A percentile compares a stretch with the other conserved stretches of the same genome.
Evolutionary conservation across 352 stramenopile species (phyloP).

Genomic region (Globisporangium ultimum): DNA sequence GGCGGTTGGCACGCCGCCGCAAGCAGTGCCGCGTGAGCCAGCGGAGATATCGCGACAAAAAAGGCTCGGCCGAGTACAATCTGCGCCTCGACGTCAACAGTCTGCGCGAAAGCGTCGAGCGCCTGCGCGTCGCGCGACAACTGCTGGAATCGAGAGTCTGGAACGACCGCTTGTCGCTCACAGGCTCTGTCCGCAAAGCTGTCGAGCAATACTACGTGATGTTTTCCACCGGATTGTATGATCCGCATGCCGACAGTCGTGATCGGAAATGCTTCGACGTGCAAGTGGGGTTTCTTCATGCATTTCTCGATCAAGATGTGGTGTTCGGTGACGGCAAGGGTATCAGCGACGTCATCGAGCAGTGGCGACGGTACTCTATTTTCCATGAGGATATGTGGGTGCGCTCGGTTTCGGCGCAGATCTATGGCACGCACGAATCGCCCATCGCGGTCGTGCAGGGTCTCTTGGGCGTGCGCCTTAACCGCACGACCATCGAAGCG

Average conservation of each 20-base stretch:
- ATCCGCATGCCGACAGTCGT: slow-evolving; percentile 30
- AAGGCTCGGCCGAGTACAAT: slow-evolving; percentile 62
- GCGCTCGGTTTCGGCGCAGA: slow-evolving; percentile 24
- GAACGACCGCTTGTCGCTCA: slow-evolving; percentile 30
- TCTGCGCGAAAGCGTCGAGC: slow-evolving; percentile 55
- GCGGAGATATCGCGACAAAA: slow-evolving; percentile 66
- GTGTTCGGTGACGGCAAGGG: slow-evolving; percentile 33
- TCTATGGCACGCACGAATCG: slow-evolving; percentile 40
- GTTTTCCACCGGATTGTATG: slow-evolving; percentile 51
- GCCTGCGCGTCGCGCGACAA: slow-evolving; percentile 31
- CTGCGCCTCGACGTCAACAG: slow-evolving; percentile 62
- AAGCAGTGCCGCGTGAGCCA: slow-evolving; percentile 68
- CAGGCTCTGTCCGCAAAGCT: slow-evolving; percentile 40
- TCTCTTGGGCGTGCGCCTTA: slow-evolving; percentile 40
- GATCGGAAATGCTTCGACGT: slow-evolving; percentile 47
- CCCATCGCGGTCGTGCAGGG: slow-evolving; percentile 51
- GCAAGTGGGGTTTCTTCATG: slow-evolving; percentile 42
- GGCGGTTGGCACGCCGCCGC: slow-evolving; percentile 38
- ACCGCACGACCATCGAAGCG: slow-evolving; percentile 50
- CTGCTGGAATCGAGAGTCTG: slow-evolving; percentile 47
- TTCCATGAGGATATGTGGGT: slow-evolving; percentile 49
- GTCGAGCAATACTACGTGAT: slow-evolving; percentile 65
- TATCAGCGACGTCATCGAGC: slow-evolving; percentile 39
- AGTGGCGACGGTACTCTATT: slow-evolving; percentile 60
- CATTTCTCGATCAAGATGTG: slow-evolving; percentile 49